Percentiles rank a stretch among this genome's conserved stretches.
Evolutionary conservation across 768 basidiomycete species (phyloP).

Genomic region (Clathrus columnatus): DNA sequence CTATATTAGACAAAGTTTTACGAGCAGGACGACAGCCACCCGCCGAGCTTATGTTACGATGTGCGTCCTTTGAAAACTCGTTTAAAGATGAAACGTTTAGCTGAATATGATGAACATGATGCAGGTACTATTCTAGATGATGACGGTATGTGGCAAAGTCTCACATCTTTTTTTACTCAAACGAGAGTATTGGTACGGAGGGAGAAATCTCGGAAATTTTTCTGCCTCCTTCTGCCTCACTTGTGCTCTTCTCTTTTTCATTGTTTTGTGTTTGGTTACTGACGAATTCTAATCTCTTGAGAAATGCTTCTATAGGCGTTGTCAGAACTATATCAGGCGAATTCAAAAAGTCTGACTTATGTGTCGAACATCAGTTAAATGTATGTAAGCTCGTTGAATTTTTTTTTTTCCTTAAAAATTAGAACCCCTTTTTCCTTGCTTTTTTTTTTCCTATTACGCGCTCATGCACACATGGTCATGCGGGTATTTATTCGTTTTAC

Average conservation of each 20-base stretch:
- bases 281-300: not conserved
- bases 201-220: constrained; percentile 7
- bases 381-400: constrained; percentile 39
- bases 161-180: constrained; percentile 19
- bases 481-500: not conserved
- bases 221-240: constrained; percentile 9
- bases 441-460: constrained; percentile 1
- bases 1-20: constrained; percentile 77
- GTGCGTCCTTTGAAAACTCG: constrained; percentile 40
- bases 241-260: constrained; percentile 11
- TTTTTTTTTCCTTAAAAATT: constrained; percentile 15
- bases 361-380: constrained; percentile 79
- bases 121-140: constrained; percentile 82
- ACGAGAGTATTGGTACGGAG: constrained; percentile 17
- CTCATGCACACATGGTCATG: constrained; percentile 16
- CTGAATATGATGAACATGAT: constrained; percentile 11
- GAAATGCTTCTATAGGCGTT: constrained; percentile 41
- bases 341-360: constrained; percentile 86
- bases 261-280: too few species aligned
- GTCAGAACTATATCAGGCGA: constrained; percentile 84
- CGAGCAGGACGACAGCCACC: constrained; percentile 70
- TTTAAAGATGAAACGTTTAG: constrained; percentile 16
- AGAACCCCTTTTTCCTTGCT: not conserved
- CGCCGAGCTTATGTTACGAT: constrained; percentile 83
- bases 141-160: constrained; percentile 41